Evolutionary conservation across 495 filamentous ascomycete species (phyloP), one percentile per base, ranked within the genome.

Genomic region (Niebla homalea): DNA sequence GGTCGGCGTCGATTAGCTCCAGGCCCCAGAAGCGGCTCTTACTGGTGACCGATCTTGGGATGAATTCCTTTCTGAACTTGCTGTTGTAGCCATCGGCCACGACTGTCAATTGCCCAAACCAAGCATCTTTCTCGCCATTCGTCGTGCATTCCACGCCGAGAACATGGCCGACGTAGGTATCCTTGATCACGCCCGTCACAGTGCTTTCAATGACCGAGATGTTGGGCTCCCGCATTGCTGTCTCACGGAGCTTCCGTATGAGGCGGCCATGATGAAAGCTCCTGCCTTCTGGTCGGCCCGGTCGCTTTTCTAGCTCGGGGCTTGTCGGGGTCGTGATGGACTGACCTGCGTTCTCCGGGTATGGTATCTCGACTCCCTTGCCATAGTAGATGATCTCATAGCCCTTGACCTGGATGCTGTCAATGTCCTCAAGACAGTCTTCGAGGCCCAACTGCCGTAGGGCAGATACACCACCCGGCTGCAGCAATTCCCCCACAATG

Each of bases 401-500:
- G 8, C 92, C 93, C 44, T 84, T 71, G 36, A 85, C 85, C 5
- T 70, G 70, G 29, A 95, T 75, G 1, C 88, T 80, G 60, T 97
- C 92, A 57, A 98, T 97, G 15, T 68, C 84, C 48, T 98, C 89
- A 15, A 98, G 70, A 61, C 89, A 95, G 52, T 86, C 77, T 40
- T 64, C 64, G 46, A 98, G 65, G 6, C 93, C 93, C 46, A 98
- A 69, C 56, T 83, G 79, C 59, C 82, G 74, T 53, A 98, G 71
- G 18, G 93, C 89, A 39, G 73, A 67, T 36, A 94, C 81, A 38
- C 92, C 92, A 26, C 92, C 92, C 4, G 92, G 92, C 64, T 98
- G 92, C 60, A 98, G 68, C 51, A 98, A 67, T 70, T 98, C 92
- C 48, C 92, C 92, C 19, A 98, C 89, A 59, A 98, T 98, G 49